Base-by-base conservation (phyloP, 805 yeast genomes). In the Barnettozyma vustinii region DNA sequence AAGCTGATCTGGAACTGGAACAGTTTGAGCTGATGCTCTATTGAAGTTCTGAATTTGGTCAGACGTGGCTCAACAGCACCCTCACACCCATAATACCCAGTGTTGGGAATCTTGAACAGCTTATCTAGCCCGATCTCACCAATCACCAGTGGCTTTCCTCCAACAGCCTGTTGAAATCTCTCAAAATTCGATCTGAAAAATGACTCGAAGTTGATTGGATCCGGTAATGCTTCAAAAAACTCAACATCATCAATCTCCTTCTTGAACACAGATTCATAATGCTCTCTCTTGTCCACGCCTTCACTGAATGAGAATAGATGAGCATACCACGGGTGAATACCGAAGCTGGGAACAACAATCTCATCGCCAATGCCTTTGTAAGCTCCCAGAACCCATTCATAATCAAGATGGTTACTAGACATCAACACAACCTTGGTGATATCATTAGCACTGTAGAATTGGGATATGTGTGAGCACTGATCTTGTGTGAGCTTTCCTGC, bases 121-220 rank as follows among this genome's bases (percentile, higher is more conserved):
- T 83, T 86, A 63, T 92, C 99, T 2, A 94, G 67, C 0, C 99
- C 99, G n/a, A 89, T 75, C 58, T 92, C 99, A 1, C 99, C 99
- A 9, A 92, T 71, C 12, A 87, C 76, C 19, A 58, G 60, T 5
- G 44, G 40, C 26, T 52, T 47, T 10, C 45, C 33, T 40, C 26
- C 33, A 9, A 46, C 19, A 25, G 32, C 35, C 15, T 46, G 16
- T 18, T 44, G 36, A n/a, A 56, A 49, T 23, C 58, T 51, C 5
- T 9, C 7, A 12, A 20, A 26, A 10, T 63, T 56, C 13, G 53
- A 45, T 0, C 43, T 18, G 7, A 81, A 52, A 35, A 68, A 67
- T 4, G 32, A 23, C 19, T 64, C 59, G 26, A 87, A 50, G 33
- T 61, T 51, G 0, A 75, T 62, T 0, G 97, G 96, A 0, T 67